Evolutionary conservation across 1,139 yeast genomes (phyloP).

Genomic region (Nakaseomyces delphensis): DNA sequence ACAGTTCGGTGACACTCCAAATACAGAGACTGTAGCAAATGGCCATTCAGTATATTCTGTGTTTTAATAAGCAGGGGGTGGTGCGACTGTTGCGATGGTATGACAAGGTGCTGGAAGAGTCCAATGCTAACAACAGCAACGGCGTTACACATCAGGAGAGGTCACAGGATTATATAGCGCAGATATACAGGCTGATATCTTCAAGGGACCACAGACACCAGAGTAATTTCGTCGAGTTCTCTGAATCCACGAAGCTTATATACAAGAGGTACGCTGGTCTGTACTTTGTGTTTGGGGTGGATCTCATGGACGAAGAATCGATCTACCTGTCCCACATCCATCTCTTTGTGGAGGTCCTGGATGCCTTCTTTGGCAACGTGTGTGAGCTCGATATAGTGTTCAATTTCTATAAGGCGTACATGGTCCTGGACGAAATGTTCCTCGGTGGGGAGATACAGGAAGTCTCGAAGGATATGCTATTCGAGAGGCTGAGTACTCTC

Average conservation of each 20-base stretch:
- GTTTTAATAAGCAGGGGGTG: slow-evolving; percentile 90
- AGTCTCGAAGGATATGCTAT: slow-evolving; percentile 50
- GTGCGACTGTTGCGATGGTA: slow-evolving; percentile 83
- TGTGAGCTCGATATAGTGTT: slow-evolving; percentile 88
- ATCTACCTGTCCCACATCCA: slow-evolving; percentile 79
- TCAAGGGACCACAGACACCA: slow-evolving; percentile 79
- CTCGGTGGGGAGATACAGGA: slow-evolving; percentile 75
- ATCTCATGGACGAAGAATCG: slow-evolving; percentile 60
- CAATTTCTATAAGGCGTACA: slow-evolving; percentile 65
- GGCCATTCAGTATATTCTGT: slow-evolving; percentile 71
- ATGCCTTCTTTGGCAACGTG: slow-evolving; percentile 78
- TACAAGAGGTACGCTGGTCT: slow-evolving; percentile 90
- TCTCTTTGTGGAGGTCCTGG: slow-evolving; percentile 80
- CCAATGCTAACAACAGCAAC: too few species aligned
- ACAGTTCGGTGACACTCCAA: too few species aligned
- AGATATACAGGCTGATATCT: slow-evolving; percentile 74
- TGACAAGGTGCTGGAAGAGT: slow-evolving; percentile 22
- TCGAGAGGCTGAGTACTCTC: slow-evolving; percentile 44
- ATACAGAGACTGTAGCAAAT: too few species aligned
- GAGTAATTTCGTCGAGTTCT: slow-evolving; percentile 70
- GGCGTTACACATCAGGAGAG: slow-evolving; percentile 10
- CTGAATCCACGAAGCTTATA: slow-evolving; percentile 57
- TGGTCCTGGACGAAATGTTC: slow-evolving; percentile 65
- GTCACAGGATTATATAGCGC: slow-evolving; percentile 23
- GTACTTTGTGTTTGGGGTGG: slow-evolving; percentile 75